A percentile compares a stretch with the other conserved stretches of the same genome.
Conservation (phyloP, 2,329 filamentous ascomycete species). For the Sporothrix brunneoviolacea region DNA sequence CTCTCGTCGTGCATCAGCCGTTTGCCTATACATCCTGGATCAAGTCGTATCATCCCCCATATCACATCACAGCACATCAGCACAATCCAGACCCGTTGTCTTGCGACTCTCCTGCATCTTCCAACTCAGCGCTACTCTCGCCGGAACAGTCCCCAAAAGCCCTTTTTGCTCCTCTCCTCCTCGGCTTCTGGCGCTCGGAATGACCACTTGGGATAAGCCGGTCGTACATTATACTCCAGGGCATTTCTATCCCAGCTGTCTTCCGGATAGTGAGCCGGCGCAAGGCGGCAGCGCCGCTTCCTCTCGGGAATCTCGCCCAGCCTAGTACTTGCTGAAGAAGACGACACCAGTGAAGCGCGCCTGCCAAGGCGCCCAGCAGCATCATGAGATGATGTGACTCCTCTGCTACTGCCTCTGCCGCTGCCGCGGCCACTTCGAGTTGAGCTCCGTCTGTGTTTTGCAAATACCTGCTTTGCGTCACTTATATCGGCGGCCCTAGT, state of each 20-base stretch:
- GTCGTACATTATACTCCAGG: conserved; percentile 24
- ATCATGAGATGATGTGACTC: background rate
- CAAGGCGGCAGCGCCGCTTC: conserved; percentile 20
- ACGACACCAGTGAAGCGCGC: conserved; percentile 26
- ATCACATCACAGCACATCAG: too few relatives aligned
- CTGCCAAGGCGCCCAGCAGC: background rate
- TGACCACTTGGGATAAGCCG: conserved; percentile 28
- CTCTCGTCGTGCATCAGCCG: too few relatives aligned
- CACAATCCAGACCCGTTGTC: too few relatives aligned
- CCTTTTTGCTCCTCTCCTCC: conserved; percentile 17
- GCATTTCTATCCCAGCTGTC: conserved; percentile 8
- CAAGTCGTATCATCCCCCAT: background rate
- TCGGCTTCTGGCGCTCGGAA: conserved; percentile 22
- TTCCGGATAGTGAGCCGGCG: background rate
- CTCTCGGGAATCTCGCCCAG: conserved; percentile 29
- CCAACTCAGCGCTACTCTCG: conserved; percentile 3
- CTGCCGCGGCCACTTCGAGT: background rate
- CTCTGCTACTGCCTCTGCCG: background rate
- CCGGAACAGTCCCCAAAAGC: conserved; percentile 26
- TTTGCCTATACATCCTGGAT: too few relatives aligned
- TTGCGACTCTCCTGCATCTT: too few relatives aligned
- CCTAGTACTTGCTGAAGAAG: conserved; percentile 29
- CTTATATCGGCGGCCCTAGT: too few relatives aligned
- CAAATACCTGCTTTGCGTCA: too few relatives aligned
- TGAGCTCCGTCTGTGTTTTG: background rate